These are phyloP conservation scores for Colletotrichum lupini DNA, from an alignment of 2,329 filamentous ascomycete species.

Conservation along the genomic window DNA sequence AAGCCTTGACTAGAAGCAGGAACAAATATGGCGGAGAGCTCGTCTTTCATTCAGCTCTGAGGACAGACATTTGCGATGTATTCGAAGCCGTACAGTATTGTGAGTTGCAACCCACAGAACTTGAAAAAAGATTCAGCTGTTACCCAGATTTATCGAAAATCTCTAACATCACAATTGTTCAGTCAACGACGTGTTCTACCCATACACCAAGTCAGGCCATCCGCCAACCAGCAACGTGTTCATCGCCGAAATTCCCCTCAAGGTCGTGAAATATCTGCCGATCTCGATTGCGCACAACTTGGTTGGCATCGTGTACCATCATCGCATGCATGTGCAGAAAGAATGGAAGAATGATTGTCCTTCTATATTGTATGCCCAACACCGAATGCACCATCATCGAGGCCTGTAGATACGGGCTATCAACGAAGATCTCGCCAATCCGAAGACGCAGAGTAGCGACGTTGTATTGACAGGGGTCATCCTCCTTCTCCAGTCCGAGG, in stretches of 20 bases:
- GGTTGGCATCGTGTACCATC: slow-evolving; percentile 27
- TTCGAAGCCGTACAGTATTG: slow-evolving; percentile 35
- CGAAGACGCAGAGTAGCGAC: slow-evolving; percentile 20
- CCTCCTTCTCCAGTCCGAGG: slow-evolving; percentile 28
- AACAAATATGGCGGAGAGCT: not conserved
- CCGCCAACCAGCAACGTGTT: slow-evolving; percentile 34
- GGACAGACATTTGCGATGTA: slow-evolving; percentile 30
- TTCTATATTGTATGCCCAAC: slow-evolving; percentile 16
- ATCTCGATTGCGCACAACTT: slow-evolving; percentile 25
- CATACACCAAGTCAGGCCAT: slow-evolving; percentile 37
- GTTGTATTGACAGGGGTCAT: slow-evolving; percentile 31
- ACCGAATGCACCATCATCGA: slow-evolving; percentile 31
- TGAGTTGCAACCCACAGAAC: not conserved
- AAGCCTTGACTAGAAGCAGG: not conserved
- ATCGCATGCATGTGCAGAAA: slow-evolving; percentile 26
- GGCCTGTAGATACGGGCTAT: slow-evolving; percentile 33
- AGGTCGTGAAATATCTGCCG: slow-evolving; percentile 14
- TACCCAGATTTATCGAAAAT: not conserved
- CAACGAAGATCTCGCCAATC: slow-evolving; percentile 32
- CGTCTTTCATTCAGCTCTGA: slow-evolving; percentile 14
- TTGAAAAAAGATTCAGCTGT: not conserved
- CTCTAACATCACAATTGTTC: not conserved
- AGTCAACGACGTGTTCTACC: slow-evolving; percentile 37
- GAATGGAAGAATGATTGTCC: slow-evolving; percentile 24
- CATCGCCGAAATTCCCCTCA: slow-evolving; percentile 43